phyloP scores from a whole-genome alignment of 257 asterid genomes.

The Solanum clarkiae region DNA sequence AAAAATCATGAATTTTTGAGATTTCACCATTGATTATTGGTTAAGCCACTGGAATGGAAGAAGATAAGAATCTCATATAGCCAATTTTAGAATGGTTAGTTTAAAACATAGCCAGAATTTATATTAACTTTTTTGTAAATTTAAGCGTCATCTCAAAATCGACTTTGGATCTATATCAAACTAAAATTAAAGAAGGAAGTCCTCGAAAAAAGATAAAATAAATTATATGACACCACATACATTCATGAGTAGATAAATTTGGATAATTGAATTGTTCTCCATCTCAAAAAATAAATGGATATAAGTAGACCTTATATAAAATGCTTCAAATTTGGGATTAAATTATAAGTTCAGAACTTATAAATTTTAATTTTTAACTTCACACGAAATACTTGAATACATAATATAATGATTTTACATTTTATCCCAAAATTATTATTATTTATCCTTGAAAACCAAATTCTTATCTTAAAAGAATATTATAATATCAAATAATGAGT shows the following conservation, averaged over 20 bases:
- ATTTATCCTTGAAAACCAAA: not conserved
- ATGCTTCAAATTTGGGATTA: no score
- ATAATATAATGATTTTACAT: not conserved
- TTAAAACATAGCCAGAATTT: not conserved
- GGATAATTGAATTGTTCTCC: not conserved
- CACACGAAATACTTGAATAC: not conserved
- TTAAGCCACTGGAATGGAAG: not conserved
- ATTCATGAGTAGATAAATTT: not conserved
- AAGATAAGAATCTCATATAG: not conserved
- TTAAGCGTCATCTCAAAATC: not conserved
- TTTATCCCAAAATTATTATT: not conserved
- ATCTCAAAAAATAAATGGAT: not conserved
- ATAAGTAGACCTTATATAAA: no score
- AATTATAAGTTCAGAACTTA: no score
- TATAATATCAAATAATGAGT: not conserved
- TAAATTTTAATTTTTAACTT: no score
- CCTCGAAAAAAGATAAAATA: not conserved
- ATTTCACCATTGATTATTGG: slow-evolving; percentile 3
- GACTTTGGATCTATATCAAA: not conserved
- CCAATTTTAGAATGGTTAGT: not conserved
- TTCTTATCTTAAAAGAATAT: not conserved
- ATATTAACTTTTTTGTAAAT: not conserved
- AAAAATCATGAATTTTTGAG: slow-evolving; percentile 9
- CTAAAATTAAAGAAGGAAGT: not conserved
- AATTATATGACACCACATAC: not conserved